Evolutionary conservation across 2,329 filamentous ascomycete genomes (phyloP), one percentile per base, ranked within the genome.

Genomic region (Didymella keratinophila): DNA sequence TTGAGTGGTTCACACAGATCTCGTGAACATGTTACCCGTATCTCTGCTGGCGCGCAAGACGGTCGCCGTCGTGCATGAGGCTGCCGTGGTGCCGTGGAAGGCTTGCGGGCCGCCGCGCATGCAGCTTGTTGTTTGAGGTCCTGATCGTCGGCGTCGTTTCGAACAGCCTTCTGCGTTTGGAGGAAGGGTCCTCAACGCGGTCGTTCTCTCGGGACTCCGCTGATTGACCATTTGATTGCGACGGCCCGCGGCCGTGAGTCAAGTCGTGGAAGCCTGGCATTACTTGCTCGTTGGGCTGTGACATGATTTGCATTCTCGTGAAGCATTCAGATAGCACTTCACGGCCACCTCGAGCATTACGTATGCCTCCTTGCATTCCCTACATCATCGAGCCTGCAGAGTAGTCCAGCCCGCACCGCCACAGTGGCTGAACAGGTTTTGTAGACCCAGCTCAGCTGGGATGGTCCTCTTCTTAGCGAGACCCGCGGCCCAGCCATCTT

Each of bases 341-440:
- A 8, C 11, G 14, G 28, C 23, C 18, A 32, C 6, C 10, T n/a
- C 11, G 21, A 49, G 23, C 37, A 41, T 27, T 50, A 50, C 56
- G 56, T 50, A 44, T 41, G 39, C 27, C 25, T 18, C 16, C 28
- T 52, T 44, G 6, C 39, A 34, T n/a, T 30, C 16, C n/a, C 32
- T 25, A 48, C 48, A 41, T 44, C 25, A 47, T 32, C 36, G 11
- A 23, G 16, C 34, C 21, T 27, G 8, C 14, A 32, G 50, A 58
- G 56, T 53, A 43, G 45, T 53, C 49, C 42, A 34, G 39, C 41
- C 6, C 44, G 54, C 50, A 58, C 56, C 56, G 56, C 56, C 56
- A 58, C 56, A 50, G 56, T 58, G 56, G 56, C 56, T 58, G 50
- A 34, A 43, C 54, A 36, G 47, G 54, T 52, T 57, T 39, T 52